Evolutionary conservation across 2,329 filamentous ascomycete species (phyloP), one percentile per base, ranked within the genome.

Genomic region (Fragosphaeria purpurea): DNA sequence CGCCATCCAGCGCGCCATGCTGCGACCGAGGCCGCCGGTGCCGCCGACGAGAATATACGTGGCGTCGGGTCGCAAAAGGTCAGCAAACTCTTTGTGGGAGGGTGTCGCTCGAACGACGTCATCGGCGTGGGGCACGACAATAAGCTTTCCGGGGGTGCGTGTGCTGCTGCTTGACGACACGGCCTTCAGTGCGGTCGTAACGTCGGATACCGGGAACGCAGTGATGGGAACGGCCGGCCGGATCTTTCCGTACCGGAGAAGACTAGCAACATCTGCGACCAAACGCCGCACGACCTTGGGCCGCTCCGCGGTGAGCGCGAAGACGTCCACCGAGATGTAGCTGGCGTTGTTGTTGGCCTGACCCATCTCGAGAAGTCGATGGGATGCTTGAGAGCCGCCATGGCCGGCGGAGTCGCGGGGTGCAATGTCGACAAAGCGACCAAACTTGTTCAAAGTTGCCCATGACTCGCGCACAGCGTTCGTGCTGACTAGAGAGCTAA

Each of bases 31-130:
- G 33, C 74, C 74, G 41, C 74, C 74, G 1, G 72, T 73, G 13
- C 74, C 73, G 12, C 74, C 74, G 13, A 76, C 67, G 40, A 77
- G 65, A 41, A 77, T 60, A 56, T 77, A 77, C 0, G 72, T 71
- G 2, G 68, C 71, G 51, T 74, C 64, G 0, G 58, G 50, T 43
- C 64, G 65, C 7, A 75, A 60, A 6, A 70, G 57, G 6, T 65
- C 59, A 30, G 59, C 44, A 31, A 50, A 32, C 22, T 61, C 60
- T 42, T 63, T 66, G 53, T 61, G 64, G 5, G 67, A 64, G 4
- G 63, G 63, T 1, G 65, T 65, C 7, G 64, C 66, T 53, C 60
- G 73, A 51, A 77, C 69, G 30, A 72, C 57, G 37, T 73, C 68
- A 3, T 62, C 61, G 4, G 64, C 56, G 10, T 63, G 56, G 3